Evolutionary conservation across 2,329 filamentous ascomycete genomes (phyloP), one percentile per base, ranked within the genome.

Genomic region (Plenodomus biglobosus): DNA sequence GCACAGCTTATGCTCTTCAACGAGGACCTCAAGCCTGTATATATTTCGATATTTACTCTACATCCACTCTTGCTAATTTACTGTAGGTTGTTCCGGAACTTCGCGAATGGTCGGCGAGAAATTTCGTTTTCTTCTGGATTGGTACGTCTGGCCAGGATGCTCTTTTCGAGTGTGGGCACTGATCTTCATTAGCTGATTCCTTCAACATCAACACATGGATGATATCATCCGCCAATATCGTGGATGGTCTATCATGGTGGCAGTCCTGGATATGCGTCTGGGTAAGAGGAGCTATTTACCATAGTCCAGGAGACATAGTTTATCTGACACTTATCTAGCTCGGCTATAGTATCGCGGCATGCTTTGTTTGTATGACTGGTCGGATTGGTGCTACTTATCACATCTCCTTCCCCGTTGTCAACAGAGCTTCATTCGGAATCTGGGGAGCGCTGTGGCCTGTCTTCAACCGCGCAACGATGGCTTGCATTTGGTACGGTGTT

Each of bases 391-490:
- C 91, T 8, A 83, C 82, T 17, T 96, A 96, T 70, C 90, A 96
- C 69, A 89, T 96, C 56, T 87, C 88, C 1, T 96, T 96, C 68
- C 90, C 92, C 1, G 88, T 96, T 30, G 85, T 87, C 24, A 82
- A 80, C 57, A 80, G 92, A 46, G 79, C 88, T 0, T 90, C 86
- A 0, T 96, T 95, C 62, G 92, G 92, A 13, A 87, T 95, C 46
- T 96, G 88, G 88, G 92, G 92, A 1, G 86, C 85, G 21, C 73
- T 95, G 42, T 95, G 91, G 91, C 90, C 91, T 0, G 85, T 95
- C 0, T 85, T 95, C 58, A 95, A 95, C 66, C 83, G 91, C 36
- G 88, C 89, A n/a, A 89, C 84, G 6, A 92, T 95, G 81, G 86
- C 88, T 1, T 91, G 88, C 59, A 83, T 95, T 53, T 95, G 90